These are phyloP conservation scores for Priceomyces castillae DNA, from an alignment of 805 yeast genomes.

Conservation along the genomic window DNA sequence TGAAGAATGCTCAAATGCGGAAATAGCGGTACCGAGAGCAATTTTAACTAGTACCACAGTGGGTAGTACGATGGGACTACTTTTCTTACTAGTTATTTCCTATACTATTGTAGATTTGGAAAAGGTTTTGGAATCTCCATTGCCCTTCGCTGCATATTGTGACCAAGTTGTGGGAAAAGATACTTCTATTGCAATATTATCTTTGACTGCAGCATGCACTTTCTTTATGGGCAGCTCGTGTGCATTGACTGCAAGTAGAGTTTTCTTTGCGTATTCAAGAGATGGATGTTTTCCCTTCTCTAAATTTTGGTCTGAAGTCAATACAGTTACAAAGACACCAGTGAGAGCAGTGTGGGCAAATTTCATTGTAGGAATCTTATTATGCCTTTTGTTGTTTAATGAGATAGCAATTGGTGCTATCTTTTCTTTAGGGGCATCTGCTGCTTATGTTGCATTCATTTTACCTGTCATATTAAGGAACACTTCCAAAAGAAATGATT, in stretches of 20 bases:
- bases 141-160: slow-evolving; percentile 1
- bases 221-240: slow-evolving; percentile 2
- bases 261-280: not conserved
- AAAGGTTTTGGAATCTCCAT: not conserved
- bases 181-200: not conserved
- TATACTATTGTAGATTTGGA: slow-evolving; percentile 1
- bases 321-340: not conserved
- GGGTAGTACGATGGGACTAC: not conserved
- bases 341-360: slow-evolving; percentile 1
- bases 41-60: not conserved
- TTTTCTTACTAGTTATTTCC: not conserved
- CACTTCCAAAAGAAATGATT: not conserved
- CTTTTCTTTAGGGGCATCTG: slow-evolving; percentile 3
- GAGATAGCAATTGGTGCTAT: slow-evolving; percentile 1
- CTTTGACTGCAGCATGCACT: not conserved
- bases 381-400: not conserved
- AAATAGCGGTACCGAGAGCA: not conserved
- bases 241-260: slow-evolving; percentile 2
- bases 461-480: slow-evolving; percentile 1
- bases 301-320: not conserved
- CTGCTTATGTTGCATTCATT: slow-evolving; percentile 2
- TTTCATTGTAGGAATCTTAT: not conserved
- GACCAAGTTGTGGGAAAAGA: slow-evolving; percentile 1
- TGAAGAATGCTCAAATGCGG: slow-evolving; percentile 45
- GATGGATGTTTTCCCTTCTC: slow-evolving; percentile 2